Evolutionary conservation across 2,329 filamentous ascomycete species (phyloP), one percentile per base, ranked within the genome.

Genomic region (Microcyclospora tardicrescens): DNA sequence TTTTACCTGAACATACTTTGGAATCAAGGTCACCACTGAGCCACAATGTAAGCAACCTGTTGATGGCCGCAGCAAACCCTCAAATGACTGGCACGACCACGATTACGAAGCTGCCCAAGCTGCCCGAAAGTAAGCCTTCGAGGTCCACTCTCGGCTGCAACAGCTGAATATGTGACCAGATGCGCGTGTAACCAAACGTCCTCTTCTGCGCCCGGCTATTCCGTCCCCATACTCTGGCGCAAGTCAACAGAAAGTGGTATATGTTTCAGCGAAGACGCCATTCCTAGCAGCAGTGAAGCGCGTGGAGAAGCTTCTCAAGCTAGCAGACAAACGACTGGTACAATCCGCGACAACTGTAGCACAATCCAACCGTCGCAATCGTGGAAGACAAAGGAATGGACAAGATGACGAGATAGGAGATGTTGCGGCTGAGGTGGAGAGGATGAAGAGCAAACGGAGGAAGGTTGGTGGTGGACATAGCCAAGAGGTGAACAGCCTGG

Each of bases 281-380:
- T 82, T 84, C 64, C 73, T 84, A 59, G 73, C 79, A 10, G 67
- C 74, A 4, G 69, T 83, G 10, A 76, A 75, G 50, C 77, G 80
- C 36, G 71, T 78, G 11, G 72, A 75, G 43, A 75, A 75, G 43
- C 69, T 77, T 1, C 73, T 86, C 3, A 64, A 72, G 33, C 65
- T 70, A 29, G 67, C 71, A 3, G 63, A 71, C 2, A 71, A 72
- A 38, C 67, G 72, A 16, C 61, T 64, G 0, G 62, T 63, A 2
- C 64, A 68, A 45, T 57, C 59, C 2, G 55, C 54, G 3, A 53
- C 59, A 1, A 48, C 46, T n/a, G 52, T 57, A n/a, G 58, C 49
- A 2, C 51, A 55, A 33, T 49, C 45, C 9, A 49, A 41, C 28
- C 43, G 42, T 19, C 45, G 44, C 32, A 45, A 40, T 3, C 33